Evolutionary conservation across 2,329 filamentous ascomycete genomes (phyloP), one percentile per base, ranked within the genome.

Genomic region (Aureobasidium melanogenum): DNA sequence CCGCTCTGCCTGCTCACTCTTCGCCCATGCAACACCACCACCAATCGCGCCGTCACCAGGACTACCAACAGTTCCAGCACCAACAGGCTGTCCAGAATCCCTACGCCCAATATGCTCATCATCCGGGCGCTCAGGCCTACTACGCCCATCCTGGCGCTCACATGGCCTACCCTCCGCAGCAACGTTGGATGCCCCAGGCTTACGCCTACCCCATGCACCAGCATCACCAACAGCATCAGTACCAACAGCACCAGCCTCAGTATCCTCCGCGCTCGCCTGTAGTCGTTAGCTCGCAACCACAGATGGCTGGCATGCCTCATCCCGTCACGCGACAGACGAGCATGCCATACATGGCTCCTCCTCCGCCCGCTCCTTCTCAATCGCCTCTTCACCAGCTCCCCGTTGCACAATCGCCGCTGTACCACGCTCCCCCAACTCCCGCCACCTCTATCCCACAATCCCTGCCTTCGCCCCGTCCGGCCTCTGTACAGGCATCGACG

Each of bases 251-350:
- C 24, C 66, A 64, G 50, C 71, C 68, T 62, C 73, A 73, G 64
- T 74, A 75, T 64, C 69, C 70, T 43, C 68, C 69, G 38, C 67
- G 69, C 63, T 76, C 75, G 56, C 77, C 77, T 10, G 72, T 78
- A 51, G 75, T 79, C 26, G 76, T 79, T 19, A 77, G 75, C 47
- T 78, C 76, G 34, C 75, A 77, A 68, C 70, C 69, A 65, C 72
- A 71, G 15, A 56, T 56, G 43, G 46, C 46, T 77, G 80, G 80
- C 74, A 80, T 83, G 69, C 69, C 73, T 28, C 70, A 71, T 19
- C 73, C 73, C 15, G 71, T 74, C 65, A 75, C 72, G 64, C 74
- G 73, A 62, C 66, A 71, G 38, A 66, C 73, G 60, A 63, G 64
- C 9, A 55, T 64, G 24, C 51, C 61, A 19, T 63, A 64, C 30